phyloP scores from a whole-genome alignment of 371 early-diverging fungal genomes.

The Circinella minor region DNA sequence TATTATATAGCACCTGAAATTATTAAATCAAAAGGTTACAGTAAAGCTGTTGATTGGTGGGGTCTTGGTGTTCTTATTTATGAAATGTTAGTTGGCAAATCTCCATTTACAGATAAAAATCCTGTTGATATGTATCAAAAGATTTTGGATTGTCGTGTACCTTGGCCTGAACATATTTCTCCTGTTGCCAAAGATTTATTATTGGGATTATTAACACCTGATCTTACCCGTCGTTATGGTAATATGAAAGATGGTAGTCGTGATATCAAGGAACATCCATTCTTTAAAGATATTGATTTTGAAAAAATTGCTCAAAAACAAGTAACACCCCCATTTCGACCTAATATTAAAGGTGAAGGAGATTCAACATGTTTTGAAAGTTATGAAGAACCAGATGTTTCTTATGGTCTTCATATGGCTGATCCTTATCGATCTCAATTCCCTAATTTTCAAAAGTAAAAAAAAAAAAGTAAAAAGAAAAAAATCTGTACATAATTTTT shows the following conservation, averaged over 20 bases:
- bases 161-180: conserved; percentile 88
- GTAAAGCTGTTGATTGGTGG: conserved; percentile 99
- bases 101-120: conserved; percentile 96
- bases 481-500: too few relatives aligned
- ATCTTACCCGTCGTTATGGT: conserved; percentile 87
- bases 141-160: conserved; percentile 75
- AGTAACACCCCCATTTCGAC: conserved; percentile 90
- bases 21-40: conserved; percentile 95
- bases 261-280: conserved; percentile 93
- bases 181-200: conserved; percentile 89
- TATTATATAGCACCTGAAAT: conserved; percentile 88
- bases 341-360: conserved; percentile 81
- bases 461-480: not conserved
- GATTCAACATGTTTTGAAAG: conserved; percentile 94
- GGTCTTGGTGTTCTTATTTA: conserved; percentile 96
- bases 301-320: conserved; percentile 70
- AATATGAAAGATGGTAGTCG: conserved; percentile 83
- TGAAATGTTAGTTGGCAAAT: conserved; percentile 91
- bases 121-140: conserved; percentile 81
- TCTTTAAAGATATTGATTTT: conserved; percentile 97
- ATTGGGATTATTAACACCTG: conserved; percentile 83
- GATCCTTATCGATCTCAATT: conserved; percentile 48
- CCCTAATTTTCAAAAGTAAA: conserved; percentile 40
- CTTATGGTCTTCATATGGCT: conserved; percentile 45
- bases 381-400: conserved; percentile 82